Evolutionary conservation across 2,329 filamentous ascomycete genomes (phyloP).

Genomic region (Neonectria magnoliae): DNA sequence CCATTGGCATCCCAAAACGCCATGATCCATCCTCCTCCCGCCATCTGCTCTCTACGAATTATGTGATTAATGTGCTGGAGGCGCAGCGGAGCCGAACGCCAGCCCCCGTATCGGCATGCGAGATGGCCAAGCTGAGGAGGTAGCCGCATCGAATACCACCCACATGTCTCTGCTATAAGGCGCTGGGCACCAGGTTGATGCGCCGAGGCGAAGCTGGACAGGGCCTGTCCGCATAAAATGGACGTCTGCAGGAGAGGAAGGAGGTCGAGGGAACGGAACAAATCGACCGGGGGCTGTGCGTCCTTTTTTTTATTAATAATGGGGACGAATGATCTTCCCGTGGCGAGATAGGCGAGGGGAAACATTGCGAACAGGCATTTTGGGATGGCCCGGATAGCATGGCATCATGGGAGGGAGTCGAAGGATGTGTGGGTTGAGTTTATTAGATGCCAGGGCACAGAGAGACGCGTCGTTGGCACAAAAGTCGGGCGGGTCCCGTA

Average conservation of each 20-base stretch:
- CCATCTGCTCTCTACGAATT: not conserved
- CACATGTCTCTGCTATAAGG: not conserved
- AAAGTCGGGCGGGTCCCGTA: constrained; percentile 20
- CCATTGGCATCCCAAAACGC: not conserved
- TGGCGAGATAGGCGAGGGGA: constrained; percentile 41
- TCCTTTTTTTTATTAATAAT: constrained; percentile 30
- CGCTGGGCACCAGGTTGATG: constrained; percentile 9
- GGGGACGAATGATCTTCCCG: constrained; percentile 40
- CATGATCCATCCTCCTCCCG: constrained; percentile 4
- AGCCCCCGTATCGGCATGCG: constrained; percentile 6
- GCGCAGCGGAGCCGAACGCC: constrained; percentile 4
- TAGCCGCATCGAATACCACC: constrained; percentile 6
- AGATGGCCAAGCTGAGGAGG: constrained; percentile 12
- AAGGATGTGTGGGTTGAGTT: constrained; percentile 13
- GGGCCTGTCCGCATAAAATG: constrained; percentile 17
- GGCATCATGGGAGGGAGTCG: constrained; percentile 21
- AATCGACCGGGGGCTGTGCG: constrained; percentile 31
- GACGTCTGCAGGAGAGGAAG: constrained; percentile 7
- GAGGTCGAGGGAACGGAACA: not conserved
- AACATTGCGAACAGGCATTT: constrained; percentile 19
- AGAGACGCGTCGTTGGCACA: constrained; percentile 18
- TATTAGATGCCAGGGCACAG: not conserved
- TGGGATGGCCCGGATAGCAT: constrained; percentile 11
- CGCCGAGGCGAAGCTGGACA: constrained; percentile 30
- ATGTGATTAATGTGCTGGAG: not conserved